These are phyloP conservation scores for Termitomyces sp. DNA, from an alignment of 768 basidiomycete genomes.

Conservation along the genomic window DNA sequence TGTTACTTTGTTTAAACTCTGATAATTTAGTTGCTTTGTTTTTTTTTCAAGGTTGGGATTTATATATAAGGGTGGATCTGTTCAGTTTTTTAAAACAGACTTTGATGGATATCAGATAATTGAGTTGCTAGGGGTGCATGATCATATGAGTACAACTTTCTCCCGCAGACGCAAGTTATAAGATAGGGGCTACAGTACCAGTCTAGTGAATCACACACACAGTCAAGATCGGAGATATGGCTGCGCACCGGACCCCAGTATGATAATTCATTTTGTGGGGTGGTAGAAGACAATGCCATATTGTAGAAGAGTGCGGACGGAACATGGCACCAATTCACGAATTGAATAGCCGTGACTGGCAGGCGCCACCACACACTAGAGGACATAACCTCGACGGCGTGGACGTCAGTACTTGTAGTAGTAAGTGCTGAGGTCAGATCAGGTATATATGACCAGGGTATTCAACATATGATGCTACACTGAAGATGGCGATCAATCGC, in stretches of 20 bases:
- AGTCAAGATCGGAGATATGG: no score
- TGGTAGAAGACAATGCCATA: not conserved
- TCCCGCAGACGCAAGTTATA: not conserved
- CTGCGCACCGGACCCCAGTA: no score
- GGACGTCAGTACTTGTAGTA: not conserved
- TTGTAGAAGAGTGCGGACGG: not conserved
- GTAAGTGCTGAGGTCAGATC: not conserved
- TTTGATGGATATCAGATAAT: no score
- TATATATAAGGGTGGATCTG: no score
- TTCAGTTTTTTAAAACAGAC: no score
- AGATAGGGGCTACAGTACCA: no score
- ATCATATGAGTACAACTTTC: no score
- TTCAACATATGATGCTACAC: not conserved
- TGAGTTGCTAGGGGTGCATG: no score
- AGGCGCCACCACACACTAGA: not conserved
- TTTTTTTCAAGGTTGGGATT: no score
- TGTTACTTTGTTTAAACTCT: not conserved
- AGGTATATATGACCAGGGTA: not conserved
- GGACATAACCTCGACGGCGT: not conserved
- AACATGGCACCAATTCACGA: not conserved
- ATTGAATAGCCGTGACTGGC: not conserved
- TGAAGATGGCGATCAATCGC: no score
- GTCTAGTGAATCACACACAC: no score
- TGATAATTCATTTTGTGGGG: not conserved
- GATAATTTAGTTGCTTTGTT: not conserved